Conservation (phyloP, 345 rosid species). For the Hypericum perforatum region DNA sequence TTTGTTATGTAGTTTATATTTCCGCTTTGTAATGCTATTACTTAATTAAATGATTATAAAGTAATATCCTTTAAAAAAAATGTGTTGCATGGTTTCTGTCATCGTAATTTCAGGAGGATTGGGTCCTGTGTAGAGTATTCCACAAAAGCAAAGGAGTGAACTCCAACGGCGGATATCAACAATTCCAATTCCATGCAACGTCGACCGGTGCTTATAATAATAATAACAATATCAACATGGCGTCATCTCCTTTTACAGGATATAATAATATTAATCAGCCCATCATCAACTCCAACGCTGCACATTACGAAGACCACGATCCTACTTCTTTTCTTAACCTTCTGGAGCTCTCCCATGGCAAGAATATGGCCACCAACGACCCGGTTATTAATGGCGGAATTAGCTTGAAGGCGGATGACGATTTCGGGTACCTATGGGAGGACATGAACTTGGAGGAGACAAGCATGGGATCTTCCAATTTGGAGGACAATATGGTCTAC, state of each 20-base stretch:
- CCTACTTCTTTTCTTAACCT: slow-evolving; percentile 29
- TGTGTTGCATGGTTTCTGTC: too few relatives aligned
- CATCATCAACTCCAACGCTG: slow-evolving; percentile 15
- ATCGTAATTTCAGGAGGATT: slow-evolving; percentile 55
- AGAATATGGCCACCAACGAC: slow-evolving; percentile 6
- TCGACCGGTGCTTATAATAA: background rate
- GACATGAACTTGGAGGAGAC: slow-evolving; percentile 30
- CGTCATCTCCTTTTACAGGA: slow-evolving; percentile 10
- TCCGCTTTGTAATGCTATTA: too few relatives aligned
- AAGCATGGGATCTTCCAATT: slow-evolving; percentile 30
- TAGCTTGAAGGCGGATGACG: slow-evolving; percentile 28
- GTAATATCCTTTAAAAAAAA: too few relatives aligned
- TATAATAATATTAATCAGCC: slow-evolving; percentile 2
- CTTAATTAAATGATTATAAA: too few relatives aligned
- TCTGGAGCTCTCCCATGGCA: slow-evolving; percentile 30
- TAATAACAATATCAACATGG: slow-evolving; percentile 14
- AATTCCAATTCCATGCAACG: slow-evolving; percentile 21
- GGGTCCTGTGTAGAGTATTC: slow-evolving; percentile 92
- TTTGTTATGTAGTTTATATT: too few relatives aligned
- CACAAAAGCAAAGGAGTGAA: slow-evolving; percentile 51
- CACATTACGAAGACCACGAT: slow-evolving; percentile 21
- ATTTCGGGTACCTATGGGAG: slow-evolving; percentile 42
- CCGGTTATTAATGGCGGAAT: slow-evolving; percentile 6
- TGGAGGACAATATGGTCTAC: slow-evolving; percentile 33
- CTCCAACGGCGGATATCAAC: slow-evolving; percentile 14